Evolutionary conservation across 78 protist genomes (phyloP).

Genomic region (slime mould (Dictyostelium discoideum)): dicty_2.7 NC_007090.3:3993001-3993500

Average conservation of each 20-base stretch:
- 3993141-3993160: not conserved
- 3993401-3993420: not conserved
- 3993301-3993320: not conserved
- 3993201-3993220: not conserved
- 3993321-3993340: not conserved
- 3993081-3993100: not conserved
- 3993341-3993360: not conserved
- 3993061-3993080: not conserved
- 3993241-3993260: not conserved
- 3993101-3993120: not conserved
- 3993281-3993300: not conserved
- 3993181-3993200: not conserved
- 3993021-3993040: not conserved
- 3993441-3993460: not conserved
- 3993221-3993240: not conserved
- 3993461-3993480: not conserved
- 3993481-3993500: not conserved
- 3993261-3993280: slow-evolving; percentile 12
- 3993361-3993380: not conserved
- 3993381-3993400: not conserved
- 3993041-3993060: not conserved
- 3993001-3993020: not conserved
- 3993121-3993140: not conserved
- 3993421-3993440: not conserved
- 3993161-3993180: not conserved